phyloP scores from a whole-genome alignment of 306 rosid genomes.

The Senna siamea region DNA sequence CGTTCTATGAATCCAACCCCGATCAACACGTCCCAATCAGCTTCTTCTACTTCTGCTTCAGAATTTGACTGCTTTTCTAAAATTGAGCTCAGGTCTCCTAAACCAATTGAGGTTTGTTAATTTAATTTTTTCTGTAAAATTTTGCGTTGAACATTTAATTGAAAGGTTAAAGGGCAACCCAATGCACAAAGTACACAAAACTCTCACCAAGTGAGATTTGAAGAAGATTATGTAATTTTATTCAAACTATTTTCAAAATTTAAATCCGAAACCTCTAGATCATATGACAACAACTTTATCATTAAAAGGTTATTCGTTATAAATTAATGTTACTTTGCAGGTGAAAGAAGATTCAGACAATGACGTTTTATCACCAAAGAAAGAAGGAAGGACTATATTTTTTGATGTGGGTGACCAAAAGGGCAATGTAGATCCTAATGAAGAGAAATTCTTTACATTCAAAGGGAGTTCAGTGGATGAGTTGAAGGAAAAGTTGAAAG shows the following conservation, averaged over 20 bases:
- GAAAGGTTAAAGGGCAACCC: too few species aligned
- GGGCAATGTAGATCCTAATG: slow-evolving; percentile 47
- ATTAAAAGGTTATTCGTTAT: too few species aligned
- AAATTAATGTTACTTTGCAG: too few species aligned
- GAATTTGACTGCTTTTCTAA: slow-evolving; percentile 34
- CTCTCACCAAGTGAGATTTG: too few species aligned
- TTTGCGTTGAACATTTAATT: background rate
- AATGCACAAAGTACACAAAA: too few species aligned
- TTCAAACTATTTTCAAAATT: too few species aligned
- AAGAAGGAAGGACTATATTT: slow-evolving; percentile 69
- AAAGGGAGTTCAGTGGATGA: slow-evolving; percentile 63
- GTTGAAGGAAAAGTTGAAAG: slow-evolving; percentile 56
- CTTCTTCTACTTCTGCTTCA: background rate
- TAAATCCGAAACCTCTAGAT: too few species aligned
- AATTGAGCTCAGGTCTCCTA: slow-evolving; percentile 50
- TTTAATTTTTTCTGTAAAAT: slow-evolving; percentile 26
- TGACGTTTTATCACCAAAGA: slow-evolving; percentile 32
- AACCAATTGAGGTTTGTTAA: slow-evolving; percentile 47
- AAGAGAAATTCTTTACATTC: slow-evolving; percentile 57
- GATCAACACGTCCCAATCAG: too few species aligned
- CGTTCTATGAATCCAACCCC: slow-evolving; percentile 14
- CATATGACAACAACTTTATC: too few species aligned
- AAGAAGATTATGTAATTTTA: too few species aligned
- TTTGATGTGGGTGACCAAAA: slow-evolving; percentile 64
- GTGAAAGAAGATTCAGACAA: background rate